Percentiles rank a stretch among this genome's conserved stretches.
Conservation (phyloP, 345 rosid species). For the Populus nigra region DNA sequence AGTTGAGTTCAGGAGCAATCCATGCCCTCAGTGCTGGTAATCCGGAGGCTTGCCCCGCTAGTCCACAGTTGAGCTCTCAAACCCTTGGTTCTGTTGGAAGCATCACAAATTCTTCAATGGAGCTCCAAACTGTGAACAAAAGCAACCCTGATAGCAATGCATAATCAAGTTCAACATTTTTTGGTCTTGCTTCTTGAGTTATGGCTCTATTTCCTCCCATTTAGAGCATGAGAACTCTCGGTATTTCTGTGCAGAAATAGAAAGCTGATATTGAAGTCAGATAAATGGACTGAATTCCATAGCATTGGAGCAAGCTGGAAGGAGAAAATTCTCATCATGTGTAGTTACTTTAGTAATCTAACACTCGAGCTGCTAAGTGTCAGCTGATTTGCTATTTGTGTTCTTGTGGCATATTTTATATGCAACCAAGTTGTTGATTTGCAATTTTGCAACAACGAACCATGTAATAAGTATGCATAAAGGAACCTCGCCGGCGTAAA, state of each 20-base stretch:
- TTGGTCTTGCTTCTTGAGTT: background rate
- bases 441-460: background rate
- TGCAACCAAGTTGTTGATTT: background rate
- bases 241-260: background rate
- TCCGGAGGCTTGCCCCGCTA: slow-evolving; percentile 79
- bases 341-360: background rate
- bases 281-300: background rate
- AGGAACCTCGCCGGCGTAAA: background rate
- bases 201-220: background rate
- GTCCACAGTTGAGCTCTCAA: slow-evolving; percentile 95
- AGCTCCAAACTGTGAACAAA: slow-evolving; percentile 78
- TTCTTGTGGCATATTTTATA: background rate
- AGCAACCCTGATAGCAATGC: slow-evolving; percentile 54
- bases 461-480: background rate
- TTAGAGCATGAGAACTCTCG: background rate
- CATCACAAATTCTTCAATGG: slow-evolving; percentile 88
- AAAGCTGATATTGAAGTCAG: background rate
- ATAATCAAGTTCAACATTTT: background rate
- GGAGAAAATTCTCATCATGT: background rate
- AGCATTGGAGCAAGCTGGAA: background rate
- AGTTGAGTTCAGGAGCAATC: slow-evolving; percentile 74
- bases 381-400: background rate
- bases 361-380: background rate
- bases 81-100: slow-evolving; percentile 90
- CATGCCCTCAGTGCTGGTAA: slow-evolving; percentile 74